These are phyloP conservation scores for Paecilomyces formosus DNA, from an alignment of 2,329 filamentous ascomycete genomes.

Conservation along the genomic window DNA sequence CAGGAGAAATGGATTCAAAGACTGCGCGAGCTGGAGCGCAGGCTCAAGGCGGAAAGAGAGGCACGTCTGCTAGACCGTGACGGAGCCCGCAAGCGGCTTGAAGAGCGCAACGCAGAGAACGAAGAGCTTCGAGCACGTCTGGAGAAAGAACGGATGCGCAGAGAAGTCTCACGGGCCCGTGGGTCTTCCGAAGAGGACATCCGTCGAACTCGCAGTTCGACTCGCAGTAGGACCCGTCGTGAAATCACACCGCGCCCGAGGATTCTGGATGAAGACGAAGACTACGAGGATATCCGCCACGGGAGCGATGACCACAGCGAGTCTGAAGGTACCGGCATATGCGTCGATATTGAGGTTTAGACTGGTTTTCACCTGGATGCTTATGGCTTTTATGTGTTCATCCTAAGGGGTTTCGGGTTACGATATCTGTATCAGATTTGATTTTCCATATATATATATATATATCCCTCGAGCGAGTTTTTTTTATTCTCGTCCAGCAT, in stretches of 20 bases:
- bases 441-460: neutral
- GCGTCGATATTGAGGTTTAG: conserved; percentile 30
- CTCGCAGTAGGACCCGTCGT: neutral
- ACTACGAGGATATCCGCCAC: conserved; percentile 3
- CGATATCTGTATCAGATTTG: neutral
- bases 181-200: neutral
- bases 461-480: neutral
- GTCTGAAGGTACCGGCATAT: conserved; percentile 30
- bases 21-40: conserved; percentile 76
- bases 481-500: neutral
- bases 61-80: conserved; percentile 75
- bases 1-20: conserved; percentile 80
- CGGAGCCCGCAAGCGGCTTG: conserved; percentile 71
- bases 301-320: conserved; percentile 26
- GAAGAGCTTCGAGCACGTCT: conserved; percentile 60
- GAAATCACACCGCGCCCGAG: neutral
- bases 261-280: neutral
- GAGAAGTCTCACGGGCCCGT: conserved; percentile 4
- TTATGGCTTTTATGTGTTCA: neutral
- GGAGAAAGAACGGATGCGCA: conserved; percentile 47
- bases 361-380: neutral
- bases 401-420: neutral
- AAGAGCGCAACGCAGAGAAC: conserved; percentile 68
- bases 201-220: neutral
- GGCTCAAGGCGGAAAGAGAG: conserved; percentile 85